phyloP scores from a whole-genome alignment of 768 basidiomycete species.

The Trametes villosa region DNA sequence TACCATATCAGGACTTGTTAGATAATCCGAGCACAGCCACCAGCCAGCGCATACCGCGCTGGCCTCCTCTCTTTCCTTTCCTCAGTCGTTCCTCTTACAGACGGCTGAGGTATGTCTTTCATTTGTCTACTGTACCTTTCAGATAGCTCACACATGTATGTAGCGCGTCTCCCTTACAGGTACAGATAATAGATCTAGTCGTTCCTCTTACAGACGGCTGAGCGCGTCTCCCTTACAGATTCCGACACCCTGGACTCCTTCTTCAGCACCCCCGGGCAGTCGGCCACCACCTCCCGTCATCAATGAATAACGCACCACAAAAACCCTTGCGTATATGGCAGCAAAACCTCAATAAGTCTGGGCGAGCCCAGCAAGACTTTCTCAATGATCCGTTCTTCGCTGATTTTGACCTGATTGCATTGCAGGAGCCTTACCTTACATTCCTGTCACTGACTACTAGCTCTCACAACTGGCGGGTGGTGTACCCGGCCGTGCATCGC shows the following conservation, averaged over 20 bases:
- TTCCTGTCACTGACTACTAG: slow-evolving; percentile 20
- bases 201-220: too few species aligned
- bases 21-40: too few species aligned
- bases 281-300: neutral
- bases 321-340: neutral
- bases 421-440: slow-evolving; percentile 39
- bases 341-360: neutral
- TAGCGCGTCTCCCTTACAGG: too few species aligned
- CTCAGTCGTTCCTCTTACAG: too few species aligned
- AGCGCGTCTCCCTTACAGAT: too few species aligned
- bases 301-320: neutral
- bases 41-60: too few species aligned
- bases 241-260: neutral
- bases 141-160: too few species aligned
- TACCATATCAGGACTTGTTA: too few species aligned
- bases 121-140: too few species aligned
- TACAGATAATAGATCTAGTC: too few species aligned
- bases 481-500: slow-evolving; percentile 33
- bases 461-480: slow-evolving; percentile 14
- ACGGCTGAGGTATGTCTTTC: too few species aligned
- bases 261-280: neutral
- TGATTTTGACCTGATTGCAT: neutral
- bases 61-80: too few species aligned
- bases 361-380: neutral
- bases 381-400: neutral